These are phyloP conservation scores for Panicum miliaceum DNA, from an alignment of 176 grass and related monocot species.

Conservation along the genomic window DNA sequence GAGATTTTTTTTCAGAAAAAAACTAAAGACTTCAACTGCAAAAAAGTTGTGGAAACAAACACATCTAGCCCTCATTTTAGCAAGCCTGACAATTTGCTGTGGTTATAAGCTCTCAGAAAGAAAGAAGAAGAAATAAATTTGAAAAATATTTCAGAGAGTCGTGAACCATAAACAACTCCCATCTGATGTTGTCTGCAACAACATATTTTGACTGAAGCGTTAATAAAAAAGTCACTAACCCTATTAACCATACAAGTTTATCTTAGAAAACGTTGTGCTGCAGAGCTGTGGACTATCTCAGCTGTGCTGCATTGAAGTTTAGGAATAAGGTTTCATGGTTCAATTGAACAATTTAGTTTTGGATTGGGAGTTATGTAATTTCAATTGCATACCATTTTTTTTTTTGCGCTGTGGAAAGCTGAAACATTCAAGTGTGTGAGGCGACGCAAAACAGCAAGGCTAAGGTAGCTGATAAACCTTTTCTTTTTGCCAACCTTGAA, in stretches of 20 bases:
- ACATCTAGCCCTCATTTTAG: not conserved
- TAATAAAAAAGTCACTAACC: too few species aligned
- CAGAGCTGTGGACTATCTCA: too few species aligned
- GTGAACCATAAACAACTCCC: too few species aligned
- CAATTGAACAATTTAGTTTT: too few species aligned
- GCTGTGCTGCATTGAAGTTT: too few species aligned
- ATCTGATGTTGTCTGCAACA: not conserved
- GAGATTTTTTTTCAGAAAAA: too few species aligned
- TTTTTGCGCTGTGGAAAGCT: not conserved
- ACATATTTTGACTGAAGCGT: too few species aligned
- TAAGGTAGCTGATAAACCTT: not conserved
- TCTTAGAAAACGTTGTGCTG: too few species aligned
- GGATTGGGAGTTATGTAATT: too few species aligned
- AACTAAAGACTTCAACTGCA: not conserved
- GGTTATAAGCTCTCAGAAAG: not conserved
- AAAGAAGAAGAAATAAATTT: not conserved
- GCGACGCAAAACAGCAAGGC: not conserved
- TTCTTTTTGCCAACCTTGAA: not conserved
- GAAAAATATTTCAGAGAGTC: too few species aligned
- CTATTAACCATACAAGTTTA: too few species aligned
- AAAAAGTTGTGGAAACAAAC: not conserved
- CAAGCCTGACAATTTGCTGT: not conserved
- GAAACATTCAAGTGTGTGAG: not conserved
- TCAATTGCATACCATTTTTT: not conserved
- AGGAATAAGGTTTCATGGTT: too few species aligned